Evolutionary conservation across 106 monocot genomes (phyloP).

Genomic region (Agapanthus africanus): DNA sequence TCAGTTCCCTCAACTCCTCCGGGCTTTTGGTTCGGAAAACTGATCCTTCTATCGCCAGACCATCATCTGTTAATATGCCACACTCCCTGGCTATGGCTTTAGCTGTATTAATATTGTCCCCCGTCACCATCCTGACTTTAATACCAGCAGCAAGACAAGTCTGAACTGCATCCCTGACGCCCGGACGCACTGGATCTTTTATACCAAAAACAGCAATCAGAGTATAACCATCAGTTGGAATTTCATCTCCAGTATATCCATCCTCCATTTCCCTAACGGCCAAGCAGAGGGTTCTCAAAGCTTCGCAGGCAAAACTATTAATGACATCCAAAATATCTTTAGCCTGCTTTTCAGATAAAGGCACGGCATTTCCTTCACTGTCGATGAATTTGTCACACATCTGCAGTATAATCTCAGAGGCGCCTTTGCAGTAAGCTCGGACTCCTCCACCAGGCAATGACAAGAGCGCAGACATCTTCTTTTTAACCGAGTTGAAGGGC

Average conservation of each 20-base stretch:
- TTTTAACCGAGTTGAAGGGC: conserved; percentile 90
- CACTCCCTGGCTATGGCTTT: conserved; percentile 97
- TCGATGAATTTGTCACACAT: conserved; percentile 73
- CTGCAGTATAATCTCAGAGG: conserved; percentile 77
- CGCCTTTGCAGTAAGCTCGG: conserved; percentile 84
- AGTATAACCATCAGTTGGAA: conserved; percentile 71
- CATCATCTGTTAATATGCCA: conserved; percentile 88
- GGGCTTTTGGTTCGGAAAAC: conserved; percentile 64
- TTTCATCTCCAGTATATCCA: conserved; percentile 29
- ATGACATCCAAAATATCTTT: conserved; percentile 44
- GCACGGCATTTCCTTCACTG: conserved; percentile 35
- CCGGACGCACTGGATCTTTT: conserved; percentile 90
- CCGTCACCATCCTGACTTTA: conserved; percentile 93
- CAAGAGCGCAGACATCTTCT: conserved; percentile 87
- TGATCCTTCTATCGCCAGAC: conserved; percentile 77
- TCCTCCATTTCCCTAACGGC: conserved; percentile 63
- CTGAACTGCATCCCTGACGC: conserved; percentile 78
- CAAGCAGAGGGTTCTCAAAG: conserved; percentile 82
- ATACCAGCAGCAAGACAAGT: conserved; percentile 79
- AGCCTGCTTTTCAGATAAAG: conserved; percentile 42
- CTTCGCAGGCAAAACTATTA: conserved; percentile 66
- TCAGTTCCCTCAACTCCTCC: conserved; percentile 68
- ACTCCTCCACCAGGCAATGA: conserved; percentile 43
- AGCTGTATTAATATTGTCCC: conserved; percentile 93
- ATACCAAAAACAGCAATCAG: conserved; percentile 87